Evolutionary conservation across 108 stramenopile species (phyloP).

Genomic region (Conticribra guillardii): DNA sequence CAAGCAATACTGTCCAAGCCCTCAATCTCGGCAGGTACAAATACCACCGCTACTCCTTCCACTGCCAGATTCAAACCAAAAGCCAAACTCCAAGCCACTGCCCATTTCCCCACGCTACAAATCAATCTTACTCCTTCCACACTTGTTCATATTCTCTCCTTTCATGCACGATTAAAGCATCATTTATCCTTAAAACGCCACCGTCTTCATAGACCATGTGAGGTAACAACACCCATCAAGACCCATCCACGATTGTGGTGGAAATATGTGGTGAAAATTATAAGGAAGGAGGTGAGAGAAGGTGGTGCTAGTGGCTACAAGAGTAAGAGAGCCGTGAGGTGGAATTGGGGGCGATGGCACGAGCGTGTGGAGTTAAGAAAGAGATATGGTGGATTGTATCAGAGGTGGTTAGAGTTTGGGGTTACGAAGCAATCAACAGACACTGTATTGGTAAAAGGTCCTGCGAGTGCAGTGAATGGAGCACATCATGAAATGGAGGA

Average conservation of each 20-base stretch:
- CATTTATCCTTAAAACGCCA: slow-evolving; percentile 51
- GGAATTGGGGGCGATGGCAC: slow-evolving; percentile 62
- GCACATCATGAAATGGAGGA: background rate
- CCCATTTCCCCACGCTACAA: slow-evolving; percentile 1
- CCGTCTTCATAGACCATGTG: slow-evolving; percentile 51
- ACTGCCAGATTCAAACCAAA: background rate
- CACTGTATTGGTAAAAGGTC: background rate
- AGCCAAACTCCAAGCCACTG: slow-evolving; percentile 2
- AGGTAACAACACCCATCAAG: slow-evolving; percentile 15
- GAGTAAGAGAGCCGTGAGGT: slow-evolving; percentile 23
- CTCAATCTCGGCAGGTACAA: too few species aligned
- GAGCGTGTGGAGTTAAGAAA: slow-evolving; percentile 28
- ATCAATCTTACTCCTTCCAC: background rate
- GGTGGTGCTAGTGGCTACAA: slow-evolving; percentile 7
- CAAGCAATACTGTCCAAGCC: slow-evolving; percentile 41
- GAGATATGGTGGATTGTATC: slow-evolving; percentile 60
- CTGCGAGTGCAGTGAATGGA: slow-evolving; percentile 7
- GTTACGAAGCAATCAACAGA: background rate
- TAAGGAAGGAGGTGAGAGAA: slow-evolving; percentile 53
- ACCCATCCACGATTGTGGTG: slow-evolving; percentile 64
- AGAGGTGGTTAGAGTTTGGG: slow-evolving; percentile 33
- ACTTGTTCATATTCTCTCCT: slow-evolving; percentile 4
- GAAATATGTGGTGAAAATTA: slow-evolving; percentile 52
- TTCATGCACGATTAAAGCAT: slow-evolving; percentile 43
- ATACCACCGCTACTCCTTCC: slow-evolving; percentile 6